Evolutionary conservation across 2,329 filamentous ascomycete species (phyloP), one percentile per base, ranked within the genome.

Genomic region (Alternaria triticina): DNA sequence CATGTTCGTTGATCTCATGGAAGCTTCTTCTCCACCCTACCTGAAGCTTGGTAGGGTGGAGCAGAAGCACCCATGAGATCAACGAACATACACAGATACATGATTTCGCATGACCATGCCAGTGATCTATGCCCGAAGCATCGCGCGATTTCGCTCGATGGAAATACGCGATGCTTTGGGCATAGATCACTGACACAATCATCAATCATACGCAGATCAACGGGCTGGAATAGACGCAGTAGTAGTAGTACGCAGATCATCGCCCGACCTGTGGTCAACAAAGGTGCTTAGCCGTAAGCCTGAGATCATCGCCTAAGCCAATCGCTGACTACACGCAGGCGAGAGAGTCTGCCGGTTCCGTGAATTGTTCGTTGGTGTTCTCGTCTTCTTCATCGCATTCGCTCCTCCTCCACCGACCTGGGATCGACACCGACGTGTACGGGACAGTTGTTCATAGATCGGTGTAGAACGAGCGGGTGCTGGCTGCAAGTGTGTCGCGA

Each of bases 231-330:
- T n/a, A n/a, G n/a, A n/a, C n/a, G n/a, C n/a, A n/a, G n/a, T n/a
- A n/a, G n/a, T n/a, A n/a, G n/a, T n/a, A n/a, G n/a, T n/a, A n/a
- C n/a, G n/a, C n/a, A n/a, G n/a, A n/a, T n/a, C n/a, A n/a, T n/a
- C n/a, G n/a, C n/a, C n/a, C n/a, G n/a, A n/a, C n/a, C n/a, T n/a
- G n/a, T n/a, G n/a, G n/a, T n/a, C n/a, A n/a, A n/a, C n/a, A n/a
- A n/a, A n/a, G n/a, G n/a, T n/a, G n/a, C n/a, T 36, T 36, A 36
- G 6, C 2, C 7, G 3, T 0, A 8, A 7, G 1, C 4, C 7
- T 36, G 6, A 15, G 30, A 7, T 2, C 7, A 8, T 36, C 1
- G 33, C 1, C 13, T n/a, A 36, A n/a, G 33, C 15, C 15, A 0
- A 1, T 36, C 15, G 13, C n/a, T 27, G 33, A n/a, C 33, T 8